A percentile compares a stretch with the other conserved stretches of the same genome.
phyloP scores from a whole-genome alignment of 176 grass and related monocot genomes.

The Tillandsia leiboldiana region DNA sequence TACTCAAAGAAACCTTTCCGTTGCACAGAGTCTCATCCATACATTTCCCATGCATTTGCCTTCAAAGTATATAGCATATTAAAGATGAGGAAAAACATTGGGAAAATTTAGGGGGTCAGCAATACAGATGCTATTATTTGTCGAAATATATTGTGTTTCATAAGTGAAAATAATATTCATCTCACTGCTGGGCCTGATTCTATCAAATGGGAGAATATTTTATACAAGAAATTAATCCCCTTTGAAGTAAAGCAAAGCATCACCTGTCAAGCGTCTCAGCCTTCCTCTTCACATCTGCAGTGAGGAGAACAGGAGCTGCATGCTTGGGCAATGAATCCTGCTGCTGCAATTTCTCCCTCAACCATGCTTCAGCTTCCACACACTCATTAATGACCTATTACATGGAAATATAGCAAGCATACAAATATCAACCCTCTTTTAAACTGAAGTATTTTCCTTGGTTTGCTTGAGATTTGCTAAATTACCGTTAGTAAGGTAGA shows the following conservation, averaged over 20 bases:
- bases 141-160: no score
- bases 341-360: constrained; percentile 41
- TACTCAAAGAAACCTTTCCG: background rate
- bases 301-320: constrained; percentile 36
- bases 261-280: constrained; percentile 72
- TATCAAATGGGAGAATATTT: background rate
- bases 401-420: background rate
- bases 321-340: constrained; percentile 62
- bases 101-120: no score
- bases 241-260: background rate
- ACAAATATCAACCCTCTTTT: background rate
- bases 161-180: no score
- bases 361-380: constrained; percentile 43
- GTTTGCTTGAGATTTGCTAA: no score
- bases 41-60: no score
- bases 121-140: no score
- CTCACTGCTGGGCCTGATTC: no score
- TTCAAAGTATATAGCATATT: no score
- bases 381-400: constrained; percentile 64
- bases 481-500: no score
- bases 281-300: constrained; percentile 52
- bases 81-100: no score
- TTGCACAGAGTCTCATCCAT: no score
- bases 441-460: background rate
- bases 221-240: background rate